These are phyloP conservation scores for Pseudognaphalium luteoalbum DNA, from an alignment of 129 eudicot genomes.

Conservation along the genomic window DNA sequence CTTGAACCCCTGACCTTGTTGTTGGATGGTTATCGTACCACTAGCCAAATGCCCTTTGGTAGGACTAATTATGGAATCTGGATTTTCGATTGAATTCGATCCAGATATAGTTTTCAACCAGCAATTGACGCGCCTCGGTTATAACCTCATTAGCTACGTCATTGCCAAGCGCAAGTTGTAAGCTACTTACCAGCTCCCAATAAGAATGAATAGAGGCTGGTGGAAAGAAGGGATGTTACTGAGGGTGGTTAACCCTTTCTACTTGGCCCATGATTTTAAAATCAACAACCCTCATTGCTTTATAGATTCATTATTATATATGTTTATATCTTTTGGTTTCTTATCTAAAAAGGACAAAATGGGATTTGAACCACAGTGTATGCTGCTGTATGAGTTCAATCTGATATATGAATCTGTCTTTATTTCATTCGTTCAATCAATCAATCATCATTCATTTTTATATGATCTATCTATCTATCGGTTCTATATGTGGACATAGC, in stretches of 20 bases:
- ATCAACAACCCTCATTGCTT: slow-evolving; percentile 2
- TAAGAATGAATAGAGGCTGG: slow-evolving; percentile 10
- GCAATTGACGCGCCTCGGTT: slow-evolving; percentile 74
- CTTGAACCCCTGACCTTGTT: not conserved
- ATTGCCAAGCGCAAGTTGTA: slow-evolving; percentile 34
- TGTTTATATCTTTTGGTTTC: not conserved
- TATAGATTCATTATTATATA: not conserved
- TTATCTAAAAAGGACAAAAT: not conserved
- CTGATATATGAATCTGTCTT: not conserved
- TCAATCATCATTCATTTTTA: no score
- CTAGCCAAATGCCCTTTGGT: not conserved
- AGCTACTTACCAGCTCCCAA: not conserved
- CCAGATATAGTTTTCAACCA: slow-evolving; percentile 34
- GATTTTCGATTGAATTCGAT: not conserved
- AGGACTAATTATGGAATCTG: not conserved
- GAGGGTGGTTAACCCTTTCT: slow-evolving; percentile 10
- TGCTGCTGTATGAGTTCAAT: not conserved
- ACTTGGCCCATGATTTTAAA: not conserved
- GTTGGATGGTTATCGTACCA: not conserved
- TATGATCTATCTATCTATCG: no score
- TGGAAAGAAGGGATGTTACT: slow-evolving; percentile 3
- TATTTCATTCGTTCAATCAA: not conserved
- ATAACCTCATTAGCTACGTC: slow-evolving; percentile 43
- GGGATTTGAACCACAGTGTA: not conserved
- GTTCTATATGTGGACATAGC: no score